Evolutionary conservation across 2,329 filamentous ascomycete species (phyloP), one percentile per base, ranked within the genome.

Genomic region (Trichophyton schoenleinii): DNA sequence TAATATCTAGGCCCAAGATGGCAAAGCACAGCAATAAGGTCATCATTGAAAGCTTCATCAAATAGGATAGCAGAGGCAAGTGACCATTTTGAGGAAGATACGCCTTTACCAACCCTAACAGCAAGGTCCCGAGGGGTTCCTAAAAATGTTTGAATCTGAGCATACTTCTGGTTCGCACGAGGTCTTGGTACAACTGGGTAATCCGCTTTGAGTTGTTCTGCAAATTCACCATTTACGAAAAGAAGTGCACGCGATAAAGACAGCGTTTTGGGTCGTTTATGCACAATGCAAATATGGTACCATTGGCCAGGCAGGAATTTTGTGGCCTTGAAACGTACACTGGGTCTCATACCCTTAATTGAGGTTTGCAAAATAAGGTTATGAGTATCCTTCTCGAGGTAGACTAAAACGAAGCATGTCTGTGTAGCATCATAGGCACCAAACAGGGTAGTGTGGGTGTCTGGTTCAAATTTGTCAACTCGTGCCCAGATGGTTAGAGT

Each of bases 331-430:
- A 99, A 99, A 61, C 94, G 85, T 55, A 99, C 89, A 73, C 92
- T 97, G 2, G 94, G 92, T 62, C 88, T 84, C 59, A 85, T 81
- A 7, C 91, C 91, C 59, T 85, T 89, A 63, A 97, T 88, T 18
- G 94, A 96, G 6, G 95, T 97, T 75, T 99, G 94, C 4, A 99
- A 78, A 66, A 99, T 99, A 66, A 99, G 88, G 74, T 96, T 94
- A 63, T 83, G 88, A 1, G 90, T 95, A 71, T 96, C 91, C 70
- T 87, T 91, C 72, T 99, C 95, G 44, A 99, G 80, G 70, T 99
- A 99, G 63, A 91, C 86, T 67, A 99, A 83, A 41, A 99, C 77
- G 69, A 99, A 99, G 73, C 94, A 99, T 3, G 89, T 90, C 72
- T 97, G 92, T 3, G 85, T 90, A 2, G 87, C 81, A 74, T 99